A percentile compares a stretch with the other conserved stretches of the same genome.
Evolutionary conservation across 495 filamentous ascomycete species (phyloP).

Genomic region (Zalerion maritima): DNA sequence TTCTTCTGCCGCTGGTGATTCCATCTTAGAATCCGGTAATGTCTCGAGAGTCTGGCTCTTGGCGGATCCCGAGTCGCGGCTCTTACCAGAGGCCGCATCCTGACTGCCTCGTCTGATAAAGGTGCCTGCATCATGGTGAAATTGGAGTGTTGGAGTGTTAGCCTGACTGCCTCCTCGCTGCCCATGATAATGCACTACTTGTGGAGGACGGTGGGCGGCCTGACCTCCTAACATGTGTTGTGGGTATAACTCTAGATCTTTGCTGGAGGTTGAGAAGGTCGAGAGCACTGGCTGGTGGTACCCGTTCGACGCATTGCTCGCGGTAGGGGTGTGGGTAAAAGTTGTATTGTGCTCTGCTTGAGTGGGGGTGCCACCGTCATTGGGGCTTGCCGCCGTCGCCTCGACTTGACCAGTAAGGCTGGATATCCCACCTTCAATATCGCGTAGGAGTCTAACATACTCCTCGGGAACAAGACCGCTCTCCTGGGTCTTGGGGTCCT

Average conservation of each 20-base stretch:
- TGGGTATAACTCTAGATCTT: constrained; percentile 58
- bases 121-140: constrained; percentile 22
- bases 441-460: constrained; percentile 83
- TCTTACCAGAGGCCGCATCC: constrained; percentile 20
- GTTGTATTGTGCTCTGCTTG: constrained; percentile 34
- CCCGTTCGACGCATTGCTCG: constrained; percentile 33
- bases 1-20: constrained; percentile 10
- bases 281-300: constrained; percentile 55
- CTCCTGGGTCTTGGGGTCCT: constrained; percentile 79
- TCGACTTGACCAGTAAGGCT: constrained; percentile 32
- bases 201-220: constrained; percentile 43
- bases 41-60: constrained; percentile 19
- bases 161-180: constrained; percentile 44
- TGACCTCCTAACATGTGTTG: constrained; percentile 44
- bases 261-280: constrained; percentile 62
- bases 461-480: constrained; percentile 89
- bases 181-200: constrained; percentile 47
- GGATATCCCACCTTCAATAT: constrained; percentile 60
- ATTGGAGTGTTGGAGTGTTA: constrained; percentile 39
- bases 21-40: constrained; percentile 21
- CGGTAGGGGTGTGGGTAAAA: constrained; percentile 26
- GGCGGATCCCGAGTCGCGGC: constrained; percentile 16
- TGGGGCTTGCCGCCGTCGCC: constrained; percentile 28
- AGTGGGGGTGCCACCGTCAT: constrained; percentile 39
- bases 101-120: constrained; percentile 26